Percentiles rank a stretch among this genome's conserved stretches.
Conservation (phyloP, 768 basidiomycete species). For the Rhodotorula sphaerocarpa region DNA sequence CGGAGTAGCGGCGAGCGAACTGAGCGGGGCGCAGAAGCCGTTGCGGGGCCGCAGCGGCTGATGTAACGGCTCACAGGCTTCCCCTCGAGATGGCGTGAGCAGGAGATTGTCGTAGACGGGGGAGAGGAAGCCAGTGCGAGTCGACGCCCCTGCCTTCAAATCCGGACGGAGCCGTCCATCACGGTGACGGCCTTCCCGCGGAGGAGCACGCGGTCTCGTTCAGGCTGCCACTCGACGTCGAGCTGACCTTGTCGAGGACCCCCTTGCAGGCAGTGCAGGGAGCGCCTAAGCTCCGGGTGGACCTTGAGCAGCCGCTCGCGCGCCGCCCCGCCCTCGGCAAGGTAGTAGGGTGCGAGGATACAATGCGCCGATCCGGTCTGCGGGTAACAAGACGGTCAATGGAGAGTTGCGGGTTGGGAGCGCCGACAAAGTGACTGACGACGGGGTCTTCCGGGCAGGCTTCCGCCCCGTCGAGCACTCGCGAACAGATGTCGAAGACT, state of each 20-base stretch:
- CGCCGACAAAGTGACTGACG: not conserved
- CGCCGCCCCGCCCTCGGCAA: not conserved
- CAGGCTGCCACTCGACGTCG: not conserved
- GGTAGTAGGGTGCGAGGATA: conserved; percentile 40
- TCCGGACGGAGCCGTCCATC: not conserved
- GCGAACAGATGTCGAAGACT: conserved; percentile 35
- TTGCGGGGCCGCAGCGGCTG: no score
- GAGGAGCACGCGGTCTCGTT: not conserved
- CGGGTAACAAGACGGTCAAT: not conserved
- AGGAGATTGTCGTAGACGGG: no score
- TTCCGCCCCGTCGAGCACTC: conserved; percentile 37
- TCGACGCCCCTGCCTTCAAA: no score
- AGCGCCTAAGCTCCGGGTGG: no score
- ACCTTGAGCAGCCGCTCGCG: no score
- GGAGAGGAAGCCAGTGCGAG: no score
- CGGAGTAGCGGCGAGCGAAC: no score
- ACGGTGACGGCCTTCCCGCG: not conserved
- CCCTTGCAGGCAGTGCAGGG: not conserved
- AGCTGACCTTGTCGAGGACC: not conserved
- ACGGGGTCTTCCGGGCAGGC: conserved; percentile 41
- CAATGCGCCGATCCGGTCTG: conserved; percentile 40
- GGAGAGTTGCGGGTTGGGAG: not conserved
- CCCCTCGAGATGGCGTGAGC: no score
- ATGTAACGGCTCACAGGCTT: no score
- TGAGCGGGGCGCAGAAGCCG: not conserved